Conservation (phyloP, 2,329 filamentous ascomycete species). For the Magnaporthiopsis poae region DNA sequence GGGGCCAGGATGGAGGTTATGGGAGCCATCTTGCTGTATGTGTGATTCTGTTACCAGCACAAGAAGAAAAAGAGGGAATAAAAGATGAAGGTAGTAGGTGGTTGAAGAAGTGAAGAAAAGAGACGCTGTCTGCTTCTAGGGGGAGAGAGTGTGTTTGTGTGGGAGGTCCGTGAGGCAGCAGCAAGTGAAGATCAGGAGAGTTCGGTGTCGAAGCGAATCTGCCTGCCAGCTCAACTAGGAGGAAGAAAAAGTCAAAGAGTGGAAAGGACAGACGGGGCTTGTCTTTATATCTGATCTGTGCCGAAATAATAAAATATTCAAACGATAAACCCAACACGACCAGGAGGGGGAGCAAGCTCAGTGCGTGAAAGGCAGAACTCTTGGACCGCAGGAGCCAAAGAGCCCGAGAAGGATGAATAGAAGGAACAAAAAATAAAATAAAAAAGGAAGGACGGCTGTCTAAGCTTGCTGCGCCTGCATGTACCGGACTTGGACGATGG, state of each 20-base stretch:
- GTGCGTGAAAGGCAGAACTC: neutral
- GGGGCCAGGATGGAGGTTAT: slow-evolving; percentile 10
- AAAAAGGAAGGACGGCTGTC: slow-evolving; percentile 5
- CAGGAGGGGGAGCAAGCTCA: neutral
- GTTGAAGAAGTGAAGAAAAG: neutral
- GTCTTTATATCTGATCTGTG: too few relatives aligned
- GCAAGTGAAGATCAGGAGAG: slow-evolving; percentile 1
- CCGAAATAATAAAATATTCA: too few relatives aligned
- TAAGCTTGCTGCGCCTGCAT: slow-evolving; percentile 9
- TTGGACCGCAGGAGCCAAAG: neutral
- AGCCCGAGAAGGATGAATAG: neutral
- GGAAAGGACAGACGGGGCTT: neutral
- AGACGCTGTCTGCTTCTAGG: neutral
- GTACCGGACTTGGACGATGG: neutral
- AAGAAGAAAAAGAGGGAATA: too few relatives aligned
- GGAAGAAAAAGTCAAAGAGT: neutral
- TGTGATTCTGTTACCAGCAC: too few relatives aligned
- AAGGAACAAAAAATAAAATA: neutral
- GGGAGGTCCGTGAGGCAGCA: neutral
- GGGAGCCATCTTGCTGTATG: slow-evolving; percentile 15
- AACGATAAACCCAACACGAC: too few relatives aligned
- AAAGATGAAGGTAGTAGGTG: too few relatives aligned
- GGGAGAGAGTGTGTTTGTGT: neutral
- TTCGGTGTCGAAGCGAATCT: neutral
- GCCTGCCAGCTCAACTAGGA: slow-evolving; percentile 8